Base-by-base conservation (phyloP, 2,329 filamentous ascomycete genomes). In the Ilyonectria sp. region DNA sequence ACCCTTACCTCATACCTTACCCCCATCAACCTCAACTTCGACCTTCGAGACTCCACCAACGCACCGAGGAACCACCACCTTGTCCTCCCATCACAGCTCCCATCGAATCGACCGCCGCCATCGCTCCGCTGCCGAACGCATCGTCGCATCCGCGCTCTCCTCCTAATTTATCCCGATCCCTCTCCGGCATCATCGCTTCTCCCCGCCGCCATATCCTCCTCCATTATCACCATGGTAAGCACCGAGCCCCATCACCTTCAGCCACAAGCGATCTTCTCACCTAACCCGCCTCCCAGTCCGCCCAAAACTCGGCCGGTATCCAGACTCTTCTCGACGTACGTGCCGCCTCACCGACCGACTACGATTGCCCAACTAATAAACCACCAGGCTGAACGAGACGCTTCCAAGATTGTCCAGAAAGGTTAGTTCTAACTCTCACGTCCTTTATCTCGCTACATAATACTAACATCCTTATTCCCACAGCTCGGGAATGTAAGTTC, bases 341-440 rank as follows among this genome's bases (percentile, higher is more conserved):
- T 80, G 68, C 21, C 49, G 67, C 68, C 66, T 55, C 55, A n/a
- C 50, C 8, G 13, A 26, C 33, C 15, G 26, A 10, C 44, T 15
- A n/a, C 21, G n/a, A 50, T 17, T 47, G 2, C 29, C 15, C 17
- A 43, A 23, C 62, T 68, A 44, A 61, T 23, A n/a, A 44, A 17
- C 40, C 15, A 44, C 7, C 64, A 98, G 95, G 95, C 96, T 77
- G 96, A 99, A 89, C 93, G 94, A 84, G 95, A 98, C 83, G 96
- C 96, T 69, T 95, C 97, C 85, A 98, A 98, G 89, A 99, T 99
- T 82, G 95, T 99, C 65, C 95, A 98, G 83, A 94, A 96, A 89
- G 93, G 95, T 97, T 82, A 68, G 85, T 81, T 43, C 8, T 54
- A 55, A 37, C 35, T 31, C 13, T 21, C 21, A 54, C 65, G 64